Evolutionary conservation across 108 stramenopile genomes (phyloP), one percentile per base, ranked within the genome.

Genomic region (Cyclostephanos invisitatus): DNA sequence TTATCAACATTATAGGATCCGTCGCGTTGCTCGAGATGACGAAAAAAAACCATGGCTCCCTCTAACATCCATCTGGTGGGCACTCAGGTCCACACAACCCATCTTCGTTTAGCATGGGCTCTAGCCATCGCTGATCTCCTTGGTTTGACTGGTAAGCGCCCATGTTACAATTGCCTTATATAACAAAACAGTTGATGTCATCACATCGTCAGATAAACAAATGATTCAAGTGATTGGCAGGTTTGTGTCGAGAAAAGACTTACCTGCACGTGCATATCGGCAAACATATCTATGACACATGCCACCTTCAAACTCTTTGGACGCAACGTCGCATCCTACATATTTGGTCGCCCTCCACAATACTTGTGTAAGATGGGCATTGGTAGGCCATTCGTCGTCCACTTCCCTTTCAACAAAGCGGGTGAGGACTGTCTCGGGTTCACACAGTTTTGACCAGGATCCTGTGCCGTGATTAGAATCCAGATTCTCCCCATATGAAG

Each of bases 281-380:
- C 72, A 80, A 11, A 80, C 79, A 53, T 73, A 72, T 8, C 62
- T 64, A 32, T 74, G 74, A 37, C 74, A 74, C 59, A 66, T 61
- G 5, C 74, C 74, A 48, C 49, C 59, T 20, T 42, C 24, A 0
- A 54, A 48, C 20, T 37, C 28, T 18, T 67, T 80, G 15, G 79
- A 73, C 10, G 60, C 67, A 27, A 69, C 79, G 0, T 64, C 65
- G 67, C 81, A 82, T 5, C 81, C 81, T 28, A 82, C 75, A 49
- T 74, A 72, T 20, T 67, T 28, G n/a, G 54, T 36, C 14, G 48
- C 25, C 48, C 76, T 36, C 81, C 81, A 82, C 18, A 82, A 64
- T 1, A 62, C 77, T 42, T 77, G 76, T 6, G 81, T 82, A 18
- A 78, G 44, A 46, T 46, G 44, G 2, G 14, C 12, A 46, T 15